Evolutionary conservation across 805 yeast species (phyloP).

Genomic region (Ogataea pilisensis): DNA sequence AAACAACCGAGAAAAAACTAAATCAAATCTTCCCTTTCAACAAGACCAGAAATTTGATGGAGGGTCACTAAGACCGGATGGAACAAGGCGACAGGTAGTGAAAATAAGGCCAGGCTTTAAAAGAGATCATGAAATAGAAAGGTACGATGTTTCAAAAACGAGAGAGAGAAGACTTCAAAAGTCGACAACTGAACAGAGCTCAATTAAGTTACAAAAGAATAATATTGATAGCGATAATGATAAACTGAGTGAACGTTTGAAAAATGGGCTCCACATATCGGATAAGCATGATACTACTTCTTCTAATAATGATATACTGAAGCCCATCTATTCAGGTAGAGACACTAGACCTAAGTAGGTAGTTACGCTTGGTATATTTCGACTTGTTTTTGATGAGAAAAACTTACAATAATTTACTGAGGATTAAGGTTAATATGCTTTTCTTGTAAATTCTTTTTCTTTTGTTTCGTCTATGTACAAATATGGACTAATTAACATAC

Average conservation of each 20-base stretch:
- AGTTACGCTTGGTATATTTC: too few relatives aligned
- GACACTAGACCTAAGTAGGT: not conserved
- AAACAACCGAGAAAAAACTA: too few relatives aligned
- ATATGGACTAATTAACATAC: too few relatives aligned
- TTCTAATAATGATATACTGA: not conserved
- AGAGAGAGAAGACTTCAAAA: slow-evolving; percentile 8
- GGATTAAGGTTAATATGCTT: too few relatives aligned
- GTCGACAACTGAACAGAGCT: too few relatives aligned
- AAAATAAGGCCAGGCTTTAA: slow-evolving; percentile 23
- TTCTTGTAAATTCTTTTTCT: too few relatives aligned
- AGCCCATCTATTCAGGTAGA: not conserved
- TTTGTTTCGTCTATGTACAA: too few relatives aligned
- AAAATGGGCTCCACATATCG: too few relatives aligned
- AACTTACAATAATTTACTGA: too few relatives aligned
- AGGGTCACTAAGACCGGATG: slow-evolving; percentile 25
- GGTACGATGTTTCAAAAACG: slow-evolving; percentile 11
- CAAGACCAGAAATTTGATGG: slow-evolving; percentile 11
- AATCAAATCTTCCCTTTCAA: not conserved
- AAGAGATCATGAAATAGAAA: slow-evolving; percentile 19
- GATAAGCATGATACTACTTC: too few relatives aligned
- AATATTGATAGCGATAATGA: not conserved
- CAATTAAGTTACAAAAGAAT: not conserved
- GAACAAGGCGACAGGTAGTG: slow-evolving; percentile 19
- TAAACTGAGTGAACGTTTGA: too few relatives aligned
- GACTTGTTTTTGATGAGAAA: too few relatives aligned